Evolutionary conservation across 176 grass and related monocot species (phyloP).

Genomic region (Urochloa ruziziensis): DNA sequence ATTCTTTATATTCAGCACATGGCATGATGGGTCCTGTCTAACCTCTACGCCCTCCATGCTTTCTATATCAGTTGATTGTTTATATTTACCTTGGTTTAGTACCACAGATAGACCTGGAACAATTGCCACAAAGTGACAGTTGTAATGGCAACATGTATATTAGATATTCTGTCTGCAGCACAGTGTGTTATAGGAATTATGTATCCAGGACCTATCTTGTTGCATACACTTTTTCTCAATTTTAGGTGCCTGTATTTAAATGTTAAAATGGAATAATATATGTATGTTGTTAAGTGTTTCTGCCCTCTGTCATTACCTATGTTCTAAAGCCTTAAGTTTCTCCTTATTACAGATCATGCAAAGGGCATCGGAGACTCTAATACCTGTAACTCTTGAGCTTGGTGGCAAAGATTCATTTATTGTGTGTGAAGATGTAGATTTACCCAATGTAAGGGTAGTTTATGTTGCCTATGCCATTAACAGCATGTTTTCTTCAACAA

Average conservation of each 20-base stretch:
- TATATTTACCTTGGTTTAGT: background rate
- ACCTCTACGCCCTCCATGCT: background rate
- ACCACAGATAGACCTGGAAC: background rate
- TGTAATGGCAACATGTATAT: background rate
- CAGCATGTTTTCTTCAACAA: too few species aligned
- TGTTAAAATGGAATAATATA: too few species aligned
- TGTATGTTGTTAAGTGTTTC: slow-evolving; percentile 6
- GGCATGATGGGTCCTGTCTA: background rate
- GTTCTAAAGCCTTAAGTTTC: slow-evolving; percentile 21
- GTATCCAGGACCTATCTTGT: background rate
- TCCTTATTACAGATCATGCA: slow-evolving; percentile 80
- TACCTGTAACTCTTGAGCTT: slow-evolving; percentile 92
- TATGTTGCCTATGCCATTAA: slow-evolving; percentile 17
- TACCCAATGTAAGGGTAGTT: slow-evolving; percentile 72
- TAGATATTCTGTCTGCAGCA: background rate
- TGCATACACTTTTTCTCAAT: background rate
- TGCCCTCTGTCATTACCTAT: background rate
- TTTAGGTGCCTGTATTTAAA: background rate
- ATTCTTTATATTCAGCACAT: slow-evolving; percentile 22
- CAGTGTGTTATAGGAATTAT: background rate
- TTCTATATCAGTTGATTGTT: background rate
- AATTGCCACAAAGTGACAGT: background rate
- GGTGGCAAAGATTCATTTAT: slow-evolving; percentile 99
- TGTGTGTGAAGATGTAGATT: slow-evolving; percentile 94
- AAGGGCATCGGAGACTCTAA: slow-evolving; percentile 86